Conservation (phyloP, 2,329 filamentous ascomycete species). For the Aspergillus pseudoglaucus region DNA sequence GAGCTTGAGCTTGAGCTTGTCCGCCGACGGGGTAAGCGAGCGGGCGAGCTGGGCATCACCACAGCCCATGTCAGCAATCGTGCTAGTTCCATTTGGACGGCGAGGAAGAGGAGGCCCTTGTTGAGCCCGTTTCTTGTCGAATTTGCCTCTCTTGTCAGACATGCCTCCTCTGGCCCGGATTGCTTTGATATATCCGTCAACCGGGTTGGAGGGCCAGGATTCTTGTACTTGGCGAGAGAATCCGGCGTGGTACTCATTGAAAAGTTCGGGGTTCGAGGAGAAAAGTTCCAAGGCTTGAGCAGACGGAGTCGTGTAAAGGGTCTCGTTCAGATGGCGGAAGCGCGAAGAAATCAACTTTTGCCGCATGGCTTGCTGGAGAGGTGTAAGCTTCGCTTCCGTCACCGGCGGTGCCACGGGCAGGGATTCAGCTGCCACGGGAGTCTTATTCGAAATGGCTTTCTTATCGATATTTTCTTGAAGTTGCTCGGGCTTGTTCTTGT, state of each 20-base stretch:
- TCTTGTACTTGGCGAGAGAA: slow-evolving; percentile 89
- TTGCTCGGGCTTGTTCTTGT: slow-evolving; percentile 21
- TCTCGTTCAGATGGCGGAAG: slow-evolving; percentile 96
- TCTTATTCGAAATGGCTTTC: slow-evolving; percentile 5
- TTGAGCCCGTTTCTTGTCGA: slow-evolving; percentile 19
- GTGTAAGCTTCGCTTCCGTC: slow-evolving; percentile 64
- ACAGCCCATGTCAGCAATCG: slow-evolving; percentile 86
- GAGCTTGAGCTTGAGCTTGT: slow-evolving; percentile 65
- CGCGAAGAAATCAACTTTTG: slow-evolving; percentile 91
- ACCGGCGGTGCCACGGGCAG: slow-evolving; percentile 36
- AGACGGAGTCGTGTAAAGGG: slow-evolving; percentile 88
- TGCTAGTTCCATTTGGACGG: slow-evolving; percentile 61
- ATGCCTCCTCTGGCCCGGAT: slow-evolving; percentile 63
- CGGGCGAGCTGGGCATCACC: slow-evolving; percentile 79
- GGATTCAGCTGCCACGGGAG: slow-evolving; percentile 9
- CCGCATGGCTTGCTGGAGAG: slow-evolving; percentile 88
- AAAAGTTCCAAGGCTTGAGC: slow-evolving; percentile 77
- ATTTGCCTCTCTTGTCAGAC: slow-evolving; percentile 33
- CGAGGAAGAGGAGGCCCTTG: slow-evolving; percentile 56
- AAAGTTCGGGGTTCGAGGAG: slow-evolving; percentile 80
- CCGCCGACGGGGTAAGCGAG: slow-evolving; percentile 53
- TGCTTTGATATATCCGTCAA: slow-evolving; percentile 73
- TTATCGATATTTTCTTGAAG: slow-evolving; percentile 11
- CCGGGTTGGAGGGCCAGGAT: slow-evolving; percentile 91
- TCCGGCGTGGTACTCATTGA: slow-evolving; percentile 90